Evolutionary conservation across 2,329 filamentous ascomycete genomes (phyloP).

Genomic region (Colletotrichum chlorophyti): DNA sequence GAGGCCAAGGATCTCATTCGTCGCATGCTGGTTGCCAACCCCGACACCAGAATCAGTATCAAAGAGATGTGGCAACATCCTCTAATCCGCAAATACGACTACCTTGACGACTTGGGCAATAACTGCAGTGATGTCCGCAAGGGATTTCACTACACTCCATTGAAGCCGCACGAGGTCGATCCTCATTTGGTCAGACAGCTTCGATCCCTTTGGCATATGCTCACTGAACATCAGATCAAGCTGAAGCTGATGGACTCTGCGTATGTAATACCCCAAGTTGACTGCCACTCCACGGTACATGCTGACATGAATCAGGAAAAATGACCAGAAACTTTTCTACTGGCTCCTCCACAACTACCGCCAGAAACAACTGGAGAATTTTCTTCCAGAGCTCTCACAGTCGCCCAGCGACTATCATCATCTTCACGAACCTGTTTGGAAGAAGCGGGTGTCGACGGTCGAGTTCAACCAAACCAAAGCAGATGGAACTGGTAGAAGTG

Average conservation of each 20-base stretch:
- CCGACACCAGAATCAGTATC: constrained; percentile 79
- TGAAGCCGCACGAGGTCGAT: constrained; percentile 74
- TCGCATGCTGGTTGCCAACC: constrained; percentile 80
- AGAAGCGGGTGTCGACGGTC: constrained; percentile 66
- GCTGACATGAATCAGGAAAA: constrained; percentile 62
- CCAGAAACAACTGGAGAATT: constrained; percentile 86
- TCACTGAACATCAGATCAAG: constrained; percentile 74
- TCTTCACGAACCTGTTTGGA: constrained; percentile 64
- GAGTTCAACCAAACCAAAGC: constrained; percentile 58
- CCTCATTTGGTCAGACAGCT: constrained; percentile 83
- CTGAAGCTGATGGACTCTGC: constrained; percentile 60
- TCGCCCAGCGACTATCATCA: constrained; percentile 94
- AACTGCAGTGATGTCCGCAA: constrained; percentile 63
- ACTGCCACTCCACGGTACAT: not conserved
- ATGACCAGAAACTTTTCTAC: constrained; percentile 95
- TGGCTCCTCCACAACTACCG: constrained; percentile 82
- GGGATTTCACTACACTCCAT: constrained; percentile 65
- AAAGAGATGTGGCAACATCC: constrained; percentile 86
- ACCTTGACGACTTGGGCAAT: constrained; percentile 71
- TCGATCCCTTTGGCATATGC: constrained; percentile 89
- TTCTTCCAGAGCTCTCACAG: constrained; percentile 79
- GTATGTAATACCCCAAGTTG: not conserved
- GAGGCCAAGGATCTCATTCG: constrained; percentile 81
- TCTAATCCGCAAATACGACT: constrained; percentile 83
- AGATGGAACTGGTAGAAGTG: constrained; percentile 58